These are phyloP conservation scores for Fusarium coffeatum DNA, from an alignment of 2,329 filamentous ascomycete species.

Conservation along the genomic window DNA sequence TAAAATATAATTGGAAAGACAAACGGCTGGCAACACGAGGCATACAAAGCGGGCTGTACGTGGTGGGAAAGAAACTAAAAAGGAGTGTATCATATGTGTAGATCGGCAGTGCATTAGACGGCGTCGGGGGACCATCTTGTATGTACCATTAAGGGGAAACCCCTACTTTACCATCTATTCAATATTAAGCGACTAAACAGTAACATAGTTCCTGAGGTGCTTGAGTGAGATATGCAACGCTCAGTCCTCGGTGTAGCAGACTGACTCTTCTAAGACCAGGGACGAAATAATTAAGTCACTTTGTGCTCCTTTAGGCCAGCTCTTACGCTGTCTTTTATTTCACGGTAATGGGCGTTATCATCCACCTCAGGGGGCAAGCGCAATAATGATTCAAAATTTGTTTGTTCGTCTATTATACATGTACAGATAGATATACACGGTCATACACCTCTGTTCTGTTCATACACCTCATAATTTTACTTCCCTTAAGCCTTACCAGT, in stretches of 20 bases:
- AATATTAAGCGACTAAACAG: slow-evolving; percentile 45
- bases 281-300: neutral
- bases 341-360: no score
- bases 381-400: slow-evolving; percentile 28
- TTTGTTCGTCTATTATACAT: slow-evolving; percentile 49
- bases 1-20: slow-evolving; percentile 37
- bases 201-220: neutral
- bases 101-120: slow-evolving; percentile 59
- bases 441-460: slow-evolving; percentile 34
- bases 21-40: slow-evolving; percentile 10
- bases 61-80: slow-evolving; percentile 29
- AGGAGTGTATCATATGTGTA: slow-evolving; percentile 58
- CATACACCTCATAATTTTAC: slow-evolving; percentile 21
- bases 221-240: neutral
- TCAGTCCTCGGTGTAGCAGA: neutral
- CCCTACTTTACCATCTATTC: slow-evolving; percentile 48
- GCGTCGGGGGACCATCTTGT: slow-evolving; percentile 55
- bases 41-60: slow-evolving; percentile 35
- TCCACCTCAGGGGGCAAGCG: no score
- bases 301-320: neutral
- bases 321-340: neutral
- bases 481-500: slow-evolving; percentile 51
- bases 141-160: slow-evolving; percentile 49
- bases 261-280: neutral
- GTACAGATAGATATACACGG: slow-evolving; percentile 49